These are phyloP conservation scores for Linnemannia elongata DNA, from an alignment of 192 early-diverging fungal genomes.

Conservation along the genomic window DNA sequence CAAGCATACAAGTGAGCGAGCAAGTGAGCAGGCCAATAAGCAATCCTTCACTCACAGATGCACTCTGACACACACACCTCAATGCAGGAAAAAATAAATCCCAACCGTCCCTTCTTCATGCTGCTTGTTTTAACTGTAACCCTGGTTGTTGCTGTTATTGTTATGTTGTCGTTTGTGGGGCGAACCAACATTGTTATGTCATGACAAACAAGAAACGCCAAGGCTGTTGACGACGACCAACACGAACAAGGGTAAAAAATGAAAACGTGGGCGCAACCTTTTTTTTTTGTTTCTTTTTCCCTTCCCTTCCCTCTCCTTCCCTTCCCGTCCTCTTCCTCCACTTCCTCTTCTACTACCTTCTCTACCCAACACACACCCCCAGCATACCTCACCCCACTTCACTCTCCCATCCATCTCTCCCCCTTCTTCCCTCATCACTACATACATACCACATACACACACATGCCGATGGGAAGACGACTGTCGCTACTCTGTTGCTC, in stretches of 20 bases:
- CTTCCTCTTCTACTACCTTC: background rate
- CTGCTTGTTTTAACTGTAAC: background rate
- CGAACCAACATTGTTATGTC: background rate
- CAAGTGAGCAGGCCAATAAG: background rate
- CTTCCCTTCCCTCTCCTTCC: background rate
- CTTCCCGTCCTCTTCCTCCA: background rate
- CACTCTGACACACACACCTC: too few relatives aligned
- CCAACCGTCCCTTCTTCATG: background rate
- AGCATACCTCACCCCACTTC: background rate
- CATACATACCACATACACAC: constrained; percentile 2
- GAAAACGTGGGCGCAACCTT: background rate
- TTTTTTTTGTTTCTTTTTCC: background rate
- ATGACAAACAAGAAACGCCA: constrained; percentile 5
- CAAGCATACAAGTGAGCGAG: background rate
- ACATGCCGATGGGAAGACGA: constrained; percentile 20
- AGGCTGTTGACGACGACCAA: background rate
- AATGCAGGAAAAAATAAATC: background rate
- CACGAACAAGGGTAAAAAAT: background rate
- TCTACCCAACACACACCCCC: background rate
- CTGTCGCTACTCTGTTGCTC: constrained; percentile 28
- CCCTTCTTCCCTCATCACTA: background rate
- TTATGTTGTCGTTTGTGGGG: background rate
- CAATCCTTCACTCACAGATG: too few relatives aligned
- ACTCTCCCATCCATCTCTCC: background rate
- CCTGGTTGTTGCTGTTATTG: background rate